These are phyloP conservation scores for Clohesyomyces aquaticus DNA, from an alignment of 495 filamentous ascomycete genomes.

Conservation along the genomic window DNA sequence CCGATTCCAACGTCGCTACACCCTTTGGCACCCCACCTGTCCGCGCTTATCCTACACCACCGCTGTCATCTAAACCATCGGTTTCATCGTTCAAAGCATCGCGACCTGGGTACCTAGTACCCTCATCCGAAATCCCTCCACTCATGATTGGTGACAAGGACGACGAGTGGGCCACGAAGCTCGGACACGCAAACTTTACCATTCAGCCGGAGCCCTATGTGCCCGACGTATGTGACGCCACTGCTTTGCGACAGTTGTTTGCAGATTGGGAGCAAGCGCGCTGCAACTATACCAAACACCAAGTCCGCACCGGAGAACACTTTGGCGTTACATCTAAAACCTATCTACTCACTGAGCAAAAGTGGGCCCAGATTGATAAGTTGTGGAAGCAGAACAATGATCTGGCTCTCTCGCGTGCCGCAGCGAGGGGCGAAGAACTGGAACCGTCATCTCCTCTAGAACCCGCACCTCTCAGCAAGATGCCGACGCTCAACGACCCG, in stretches of 20 bases:
- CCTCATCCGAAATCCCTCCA: conserved; percentile 62
- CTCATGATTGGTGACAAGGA: conserved; percentile 65
- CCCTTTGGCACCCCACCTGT: conserved; percentile 51
- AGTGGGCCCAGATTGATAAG: conserved; percentile 78
- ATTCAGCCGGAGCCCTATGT: conserved; percentile 81
- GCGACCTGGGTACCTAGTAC: conserved; percentile 51
- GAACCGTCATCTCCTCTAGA: conserved; percentile 50
- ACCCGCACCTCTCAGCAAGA: conserved; percentile 57
- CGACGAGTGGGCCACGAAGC: conserved; percentile 79
- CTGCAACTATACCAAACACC: conserved; percentile 79
- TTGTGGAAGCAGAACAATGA: conserved; percentile 71
- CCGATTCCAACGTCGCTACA: conserved; percentile 52
- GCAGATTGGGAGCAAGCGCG: conserved; percentile 80
- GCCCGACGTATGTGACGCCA: conserved; percentile 62
- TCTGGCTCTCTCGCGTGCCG: conserved; percentile 56
- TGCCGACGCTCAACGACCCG: conserved; percentile 64
- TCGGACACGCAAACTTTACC: conserved; percentile 91
- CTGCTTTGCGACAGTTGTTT: conserved; percentile 68
- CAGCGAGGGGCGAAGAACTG: conserved; percentile 41
- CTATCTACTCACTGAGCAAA: conserved; percentile 77
- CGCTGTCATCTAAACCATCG: conserved; percentile 79
- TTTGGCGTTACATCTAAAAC: conserved; percentile 83
- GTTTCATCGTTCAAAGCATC: conserved; percentile 67
- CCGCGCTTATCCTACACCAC: conserved; percentile 66
- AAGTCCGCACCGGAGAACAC: conserved; percentile 82